These are phyloP conservation scores for Pseudisothecium myosuroides DNA, from an alignment of 225 moss, liverwort and hornwort genomes.

Conservation along the genomic window DNA sequence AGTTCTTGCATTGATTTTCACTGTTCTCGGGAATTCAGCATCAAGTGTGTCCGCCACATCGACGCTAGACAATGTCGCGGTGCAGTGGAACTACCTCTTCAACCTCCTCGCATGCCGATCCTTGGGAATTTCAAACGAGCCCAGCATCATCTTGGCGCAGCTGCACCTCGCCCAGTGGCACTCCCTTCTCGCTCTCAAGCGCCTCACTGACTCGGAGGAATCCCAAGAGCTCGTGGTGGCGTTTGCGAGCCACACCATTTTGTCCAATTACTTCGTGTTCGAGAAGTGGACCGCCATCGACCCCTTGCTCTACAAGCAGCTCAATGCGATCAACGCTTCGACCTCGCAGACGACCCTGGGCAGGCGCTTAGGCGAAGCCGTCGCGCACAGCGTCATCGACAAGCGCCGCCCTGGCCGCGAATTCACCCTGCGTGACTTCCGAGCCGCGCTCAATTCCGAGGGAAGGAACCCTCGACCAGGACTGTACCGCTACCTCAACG, in stretches of 20 bases:
- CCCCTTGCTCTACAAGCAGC: too few species aligned
- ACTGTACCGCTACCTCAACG: neutral
- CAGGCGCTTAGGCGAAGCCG: too few species aligned
- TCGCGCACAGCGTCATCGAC: too few species aligned
- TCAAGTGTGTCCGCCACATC: neutral
- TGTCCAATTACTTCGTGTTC: too few species aligned
- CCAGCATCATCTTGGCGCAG: neutral
- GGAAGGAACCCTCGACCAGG: neutral
- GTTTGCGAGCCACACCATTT: neutral
- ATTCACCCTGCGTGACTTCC: neutral
- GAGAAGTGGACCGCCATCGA: too few species aligned
- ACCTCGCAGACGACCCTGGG: too few species aligned
- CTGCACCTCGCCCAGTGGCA: conserved; percentile 6
- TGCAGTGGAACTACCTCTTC: conserved; percentile 7
- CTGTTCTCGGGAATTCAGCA: neutral
- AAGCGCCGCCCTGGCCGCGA: neutral
- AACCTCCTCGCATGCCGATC: neutral
- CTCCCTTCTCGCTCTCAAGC: conserved; percentile 1
- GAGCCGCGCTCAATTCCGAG: neutral
- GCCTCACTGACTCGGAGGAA: neutral
- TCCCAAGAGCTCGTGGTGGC: neutral
- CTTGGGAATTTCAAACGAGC: neutral
- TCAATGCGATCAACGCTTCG: too few species aligned
- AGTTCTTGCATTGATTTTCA: neutral
- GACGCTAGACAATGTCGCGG: neutral